Conservation (phyloP, 805 yeast genomes). For the Candida ficus region DNA sequence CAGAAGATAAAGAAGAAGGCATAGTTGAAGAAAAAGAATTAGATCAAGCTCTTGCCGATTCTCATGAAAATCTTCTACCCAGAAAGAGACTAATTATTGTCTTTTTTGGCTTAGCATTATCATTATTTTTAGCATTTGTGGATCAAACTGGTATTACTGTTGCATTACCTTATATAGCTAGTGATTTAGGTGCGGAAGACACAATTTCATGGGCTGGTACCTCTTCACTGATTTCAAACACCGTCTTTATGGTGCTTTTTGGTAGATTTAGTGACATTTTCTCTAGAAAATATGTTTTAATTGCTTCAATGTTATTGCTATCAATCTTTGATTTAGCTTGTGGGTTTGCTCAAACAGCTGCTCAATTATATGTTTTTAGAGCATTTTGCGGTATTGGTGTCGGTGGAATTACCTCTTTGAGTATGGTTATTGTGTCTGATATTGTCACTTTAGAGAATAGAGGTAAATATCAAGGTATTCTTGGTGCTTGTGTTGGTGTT, state of each 20-base stretch:
- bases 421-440: conserved; percentile 51
- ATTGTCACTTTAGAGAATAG: conserved; percentile 47
- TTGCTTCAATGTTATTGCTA: conserved; percentile 35
- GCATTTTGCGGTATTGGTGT: conserved; percentile 53
- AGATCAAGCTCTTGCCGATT: conserved; percentile 28
- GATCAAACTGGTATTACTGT: conserved; percentile 11
- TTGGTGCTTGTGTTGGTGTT: conserved; percentile 44
- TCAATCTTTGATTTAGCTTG: conserved; percentile 43
- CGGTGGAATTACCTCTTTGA: conserved; percentile 46
- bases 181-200: conserved; percentile 39
- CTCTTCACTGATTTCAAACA: conserved; percentile 43
- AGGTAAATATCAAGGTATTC: conserved; percentile 53
- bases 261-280: conserved; percentile 54
- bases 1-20: too few relatives aligned
- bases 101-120: conserved; percentile 4
- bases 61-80: conserved; percentile 11
- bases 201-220: conserved; percentile 60
- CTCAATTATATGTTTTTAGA: conserved; percentile 45
- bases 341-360: conserved; percentile 43
- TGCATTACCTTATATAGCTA: conserved; percentile 36
- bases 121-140: conserved; percentile 9
- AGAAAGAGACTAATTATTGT: conserved; percentile 3
- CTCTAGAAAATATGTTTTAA: conserved; percentile 42
- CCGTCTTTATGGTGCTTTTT: conserved; percentile 47
- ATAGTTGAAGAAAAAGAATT: conserved; percentile 1